These are phyloP conservation scores for Quercus aquifolioides DNA, from an alignment of 306 rosid genomes.

Conservation along the genomic window DNA sequence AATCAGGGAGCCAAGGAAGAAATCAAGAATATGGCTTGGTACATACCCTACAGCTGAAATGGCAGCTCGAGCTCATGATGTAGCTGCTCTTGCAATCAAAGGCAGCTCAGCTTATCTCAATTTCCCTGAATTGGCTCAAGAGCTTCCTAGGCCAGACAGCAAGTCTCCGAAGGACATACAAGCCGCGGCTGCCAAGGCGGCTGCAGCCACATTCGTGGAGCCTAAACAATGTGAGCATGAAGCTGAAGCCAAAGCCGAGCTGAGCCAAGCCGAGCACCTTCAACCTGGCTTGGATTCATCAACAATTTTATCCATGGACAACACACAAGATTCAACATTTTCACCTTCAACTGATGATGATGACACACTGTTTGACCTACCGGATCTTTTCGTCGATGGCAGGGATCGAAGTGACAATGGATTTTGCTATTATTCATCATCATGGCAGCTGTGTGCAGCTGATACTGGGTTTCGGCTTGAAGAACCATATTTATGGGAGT, in stretches of 20 bases:
- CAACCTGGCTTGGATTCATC: neutral
- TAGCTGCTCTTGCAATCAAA: slow-evolving; percentile 80
- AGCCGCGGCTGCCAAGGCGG: slow-evolving; percentile 80
- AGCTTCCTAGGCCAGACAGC: slow-evolving; percentile 65
- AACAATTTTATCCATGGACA: slow-evolving; percentile 27
- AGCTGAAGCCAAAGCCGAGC: slow-evolving; percentile 22
- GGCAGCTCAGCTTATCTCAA: slow-evolving; percentile 76
- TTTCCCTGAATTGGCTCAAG: slow-evolving; percentile 60
- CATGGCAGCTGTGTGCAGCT: slow-evolving; percentile 64
- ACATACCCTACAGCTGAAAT: slow-evolving; percentile 80
- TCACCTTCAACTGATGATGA: slow-evolving; percentile 41
- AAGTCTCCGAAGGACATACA: slow-evolving; percentile 81
- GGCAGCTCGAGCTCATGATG: slow-evolving; percentile 98
- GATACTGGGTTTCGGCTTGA: slow-evolving; percentile 51
- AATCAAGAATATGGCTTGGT: slow-evolving; percentile 91
- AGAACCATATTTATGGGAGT: slow-evolving; percentile 69
- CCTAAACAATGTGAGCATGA: slow-evolving; percentile 8
- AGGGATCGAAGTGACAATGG: slow-evolving; percentile 20
- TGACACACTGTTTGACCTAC: slow-evolving; percentile 72
- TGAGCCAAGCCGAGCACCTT: slow-evolving; percentile 6
- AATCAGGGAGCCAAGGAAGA: slow-evolving; percentile 86
- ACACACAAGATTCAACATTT: slow-evolving; percentile 22
- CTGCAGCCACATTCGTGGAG: slow-evolving; percentile 29
- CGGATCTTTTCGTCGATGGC: slow-evolving; percentile 66
- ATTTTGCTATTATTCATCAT: slow-evolving; percentile 40